A percentile compares a stretch with the other conserved stretches of the same genome.
These are phyloP conservation scores for Annona cherimola DNA, from an alignment of 164 flowering plant genomes.

Conservation along the genomic window DNA sequence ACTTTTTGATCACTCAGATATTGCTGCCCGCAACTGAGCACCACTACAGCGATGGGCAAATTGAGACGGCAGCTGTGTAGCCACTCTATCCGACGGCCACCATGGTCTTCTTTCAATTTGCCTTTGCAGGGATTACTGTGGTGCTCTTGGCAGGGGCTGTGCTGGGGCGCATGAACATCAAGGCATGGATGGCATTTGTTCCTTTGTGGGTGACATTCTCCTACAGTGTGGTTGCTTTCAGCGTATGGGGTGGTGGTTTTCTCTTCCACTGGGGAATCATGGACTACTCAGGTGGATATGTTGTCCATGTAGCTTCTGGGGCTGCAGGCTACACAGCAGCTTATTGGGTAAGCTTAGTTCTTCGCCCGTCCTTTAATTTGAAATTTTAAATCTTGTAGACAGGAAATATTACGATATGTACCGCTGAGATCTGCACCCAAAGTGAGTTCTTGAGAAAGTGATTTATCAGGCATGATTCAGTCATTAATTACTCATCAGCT, in stretches of 20 bases:
- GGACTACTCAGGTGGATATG: constrained; percentile 29
- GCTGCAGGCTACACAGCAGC: constrained; percentile 30
- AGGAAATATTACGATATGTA: background rate
- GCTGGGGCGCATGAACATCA: constrained; percentile 30
- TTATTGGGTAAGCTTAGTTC: constrained; percentile 18
- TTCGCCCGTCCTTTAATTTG: background rate
- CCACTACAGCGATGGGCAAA: constrained; percentile 1
- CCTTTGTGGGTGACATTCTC: constrained; percentile 30
- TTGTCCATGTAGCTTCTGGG: constrained; percentile 27
- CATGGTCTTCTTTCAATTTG: constrained; percentile 27
- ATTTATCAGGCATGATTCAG: background rate
- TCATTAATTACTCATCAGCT: background rate
- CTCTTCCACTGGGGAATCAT: constrained; percentile 28
- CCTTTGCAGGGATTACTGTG: constrained; percentile 28
- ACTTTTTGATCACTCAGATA: constrained; percentile 11
- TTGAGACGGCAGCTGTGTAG: constrained; percentile 3
- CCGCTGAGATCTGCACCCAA: background rate
- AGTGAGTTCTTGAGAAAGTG: background rate
- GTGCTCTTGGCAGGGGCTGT: constrained; percentile 26
- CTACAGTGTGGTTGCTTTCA: constrained; percentile 27
- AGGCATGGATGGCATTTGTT: constrained; percentile 33
- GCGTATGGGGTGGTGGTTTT: constrained; percentile 34
- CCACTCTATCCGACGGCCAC: constrained; percentile 25
- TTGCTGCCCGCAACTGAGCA: constrained; percentile 16
- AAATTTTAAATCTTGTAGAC: background rate